Conservation (phyloP, 1,284 basidiomycete species). For the Waitea zeae region DNA sequence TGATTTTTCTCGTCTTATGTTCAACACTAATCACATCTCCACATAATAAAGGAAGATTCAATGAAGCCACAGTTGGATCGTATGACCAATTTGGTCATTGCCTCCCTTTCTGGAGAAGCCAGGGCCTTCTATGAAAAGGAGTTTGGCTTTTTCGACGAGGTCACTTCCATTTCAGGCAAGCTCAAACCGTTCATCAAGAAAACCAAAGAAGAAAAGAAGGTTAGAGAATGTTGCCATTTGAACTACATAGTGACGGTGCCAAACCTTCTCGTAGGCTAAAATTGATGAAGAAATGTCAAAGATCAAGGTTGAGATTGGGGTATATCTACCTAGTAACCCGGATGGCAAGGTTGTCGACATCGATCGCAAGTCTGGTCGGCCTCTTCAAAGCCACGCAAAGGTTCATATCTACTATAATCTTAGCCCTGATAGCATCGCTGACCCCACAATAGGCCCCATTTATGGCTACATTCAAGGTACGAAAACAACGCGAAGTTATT, state of each 20-base stretch:
- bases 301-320: slow-evolving; percentile 83
- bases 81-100: slow-evolving; percentile 74
- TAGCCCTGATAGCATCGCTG: slow-evolving; percentile 2
- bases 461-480: slow-evolving; percentile 99
- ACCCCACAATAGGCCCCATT: slow-evolving; percentile 66
- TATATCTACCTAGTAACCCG: slow-evolving; percentile 95
- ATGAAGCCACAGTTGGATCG: slow-evolving; percentile 91
- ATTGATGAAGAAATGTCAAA: slow-evolving; percentile 99
- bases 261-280: slow-evolving; percentile 50
- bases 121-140: slow-evolving; percentile 88
- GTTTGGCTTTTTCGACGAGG: slow-evolving; percentile 92
- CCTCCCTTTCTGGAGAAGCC: slow-evolving; percentile 81
- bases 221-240: slow-evolving; percentile 13
- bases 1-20: neutral
- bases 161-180: slow-evolving; percentile 96
- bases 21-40: neutral
- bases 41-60: slow-evolving; percentile 68
- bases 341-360: slow-evolving; percentile 94
- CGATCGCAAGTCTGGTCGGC: slow-evolving; percentile 91
- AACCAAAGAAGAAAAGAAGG: slow-evolving; percentile 95
- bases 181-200: slow-evolving; percentile 95
- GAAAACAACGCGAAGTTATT: slow-evolving; percentile 56
- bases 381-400: slow-evolving; percentile 95
- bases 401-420: slow-evolving; percentile 19
- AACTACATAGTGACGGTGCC: neutral